These are phyloP conservation scores for Fraxinus latifolia DNA, from an alignment of 305 asterid genomes.

Conservation along the genomic window DNA sequence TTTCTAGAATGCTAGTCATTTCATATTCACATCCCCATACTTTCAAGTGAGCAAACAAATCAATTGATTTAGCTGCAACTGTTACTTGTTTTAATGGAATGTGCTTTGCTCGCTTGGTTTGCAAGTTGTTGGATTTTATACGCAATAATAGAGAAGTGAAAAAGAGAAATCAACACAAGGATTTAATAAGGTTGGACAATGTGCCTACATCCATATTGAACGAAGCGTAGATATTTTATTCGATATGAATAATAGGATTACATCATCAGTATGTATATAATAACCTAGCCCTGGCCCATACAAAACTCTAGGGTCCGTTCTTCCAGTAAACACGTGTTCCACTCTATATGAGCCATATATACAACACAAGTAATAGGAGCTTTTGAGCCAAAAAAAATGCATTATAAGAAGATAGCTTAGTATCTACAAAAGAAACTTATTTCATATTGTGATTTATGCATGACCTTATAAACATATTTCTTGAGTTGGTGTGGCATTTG, in stretches of 20 bases:
- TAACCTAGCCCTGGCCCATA: not conserved
- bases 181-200: not conserved
- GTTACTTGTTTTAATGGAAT: not conserved
- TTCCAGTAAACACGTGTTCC: not conserved
- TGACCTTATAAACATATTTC: not conserved
- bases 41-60: slow-evolving; percentile 11
- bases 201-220: not conserved
- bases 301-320: not conserved
- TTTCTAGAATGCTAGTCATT: not conserved
- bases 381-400: not conserved
- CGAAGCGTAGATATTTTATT: not conserved
- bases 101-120: slow-evolving; percentile 1
- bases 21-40: not conserved
- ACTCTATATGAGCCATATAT: not conserved
- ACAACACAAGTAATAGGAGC: not conserved
- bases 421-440: not conserved
- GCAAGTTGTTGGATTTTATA: not conserved
- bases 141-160: not conserved
- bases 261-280: too few species aligned
- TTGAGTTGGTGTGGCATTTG: not conserved
- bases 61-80: slow-evolving; percentile 1
- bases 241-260: not conserved
- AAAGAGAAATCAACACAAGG: not conserved
- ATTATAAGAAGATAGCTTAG: not conserved
- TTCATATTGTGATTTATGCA: not conserved